Evolutionary conservation across 2,329 filamentous ascomycete species (phyloP).

Genomic region (Clonostachys byssicola): DNA sequence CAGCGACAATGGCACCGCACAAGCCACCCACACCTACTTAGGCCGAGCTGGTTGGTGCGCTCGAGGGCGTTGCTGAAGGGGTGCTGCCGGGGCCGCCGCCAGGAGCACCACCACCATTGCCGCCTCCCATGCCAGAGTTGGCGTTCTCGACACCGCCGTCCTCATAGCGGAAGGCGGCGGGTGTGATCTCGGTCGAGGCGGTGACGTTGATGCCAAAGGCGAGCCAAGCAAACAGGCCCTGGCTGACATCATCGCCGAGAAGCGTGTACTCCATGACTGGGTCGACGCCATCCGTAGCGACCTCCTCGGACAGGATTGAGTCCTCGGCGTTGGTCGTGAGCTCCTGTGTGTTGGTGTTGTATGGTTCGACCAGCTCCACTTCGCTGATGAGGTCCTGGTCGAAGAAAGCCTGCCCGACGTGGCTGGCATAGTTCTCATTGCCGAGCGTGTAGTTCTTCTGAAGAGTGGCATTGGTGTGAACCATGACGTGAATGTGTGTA

Average conservation of each 20-base stretch:
- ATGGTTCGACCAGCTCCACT: constrained; percentile 45
- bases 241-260: constrained; percentile 44
- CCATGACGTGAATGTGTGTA: constrained; percentile 40
- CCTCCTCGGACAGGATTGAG: constrained; percentile 33
- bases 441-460: constrained; percentile 25
- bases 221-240: constrained; percentile 53
- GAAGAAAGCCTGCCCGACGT: constrained; percentile 63
- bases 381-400: constrained; percentile 50
- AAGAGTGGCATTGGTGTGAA: constrained; percentile 28
- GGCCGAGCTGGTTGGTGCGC: not conserved
- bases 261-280: constrained; percentile 55
- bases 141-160: constrained; percentile 22
- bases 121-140: constrained; percentile 4
- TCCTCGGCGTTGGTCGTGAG: constrained; percentile 50
- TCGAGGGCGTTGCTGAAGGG: not conserved
- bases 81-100: not conserved
- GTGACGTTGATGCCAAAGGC: constrained; percentile 41
- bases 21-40: not conserved
- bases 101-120: not conserved
- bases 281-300: constrained; percentile 41
- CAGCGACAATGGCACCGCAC: too few species aligned
- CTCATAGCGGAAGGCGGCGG: constrained; percentile 22
- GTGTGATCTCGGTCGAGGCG: constrained; percentile 10
- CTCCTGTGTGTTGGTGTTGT: constrained; percentile 37
- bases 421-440: constrained; percentile 36